Percentiles rank a stretch among this genome's conserved stretches.
Conservation (phyloP, 225 moss, liverwort and hornwort species). For the Takakia lepidozioides region DNA sequence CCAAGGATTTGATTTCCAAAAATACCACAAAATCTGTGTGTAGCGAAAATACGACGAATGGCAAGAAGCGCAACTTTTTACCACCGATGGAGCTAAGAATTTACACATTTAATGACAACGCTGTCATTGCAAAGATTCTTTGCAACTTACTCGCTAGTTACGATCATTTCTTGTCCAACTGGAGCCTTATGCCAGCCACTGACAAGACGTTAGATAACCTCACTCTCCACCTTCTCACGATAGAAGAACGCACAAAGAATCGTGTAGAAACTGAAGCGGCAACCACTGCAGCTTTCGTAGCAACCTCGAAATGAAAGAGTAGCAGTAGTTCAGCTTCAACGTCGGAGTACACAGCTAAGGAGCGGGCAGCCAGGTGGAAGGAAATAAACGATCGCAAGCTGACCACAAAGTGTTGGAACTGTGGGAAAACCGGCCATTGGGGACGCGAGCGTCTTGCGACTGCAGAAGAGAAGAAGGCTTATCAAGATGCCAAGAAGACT, state of each 20-base stretch:
- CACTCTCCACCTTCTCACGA: constrained; percentile 2
- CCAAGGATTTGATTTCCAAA: too few relatives aligned
- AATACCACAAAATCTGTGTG: too few relatives aligned
- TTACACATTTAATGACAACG: constrained; percentile 1
- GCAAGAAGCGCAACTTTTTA: too few relatives aligned
- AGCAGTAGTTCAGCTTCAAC: background rate
- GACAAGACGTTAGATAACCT: constrained; percentile 1
- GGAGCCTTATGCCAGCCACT: constrained; percentile 1
- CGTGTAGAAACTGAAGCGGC: background rate
- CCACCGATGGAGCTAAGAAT: too few relatives aligned
- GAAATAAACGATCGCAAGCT: constrained; percentile 1
- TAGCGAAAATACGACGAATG: too few relatives aligned
- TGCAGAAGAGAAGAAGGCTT: background rate
- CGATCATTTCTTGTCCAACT: constrained; percentile 2
- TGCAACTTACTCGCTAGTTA: constrained; percentile 2
- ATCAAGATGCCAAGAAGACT: background rate
- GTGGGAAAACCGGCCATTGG: background rate
- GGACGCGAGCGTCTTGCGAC: background rate
- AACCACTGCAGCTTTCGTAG: background rate
- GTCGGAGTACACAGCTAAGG: background rate
- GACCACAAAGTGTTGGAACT: background rate
- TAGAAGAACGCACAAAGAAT: background rate
- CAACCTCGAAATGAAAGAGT: background rate
- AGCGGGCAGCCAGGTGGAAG: background rate
- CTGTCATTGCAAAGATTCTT: background rate